phyloP scores from a whole-genome alignment of 2,329 filamentous ascomycete genomes.

The Hymenotorrendiella dingleyae region DNA sequence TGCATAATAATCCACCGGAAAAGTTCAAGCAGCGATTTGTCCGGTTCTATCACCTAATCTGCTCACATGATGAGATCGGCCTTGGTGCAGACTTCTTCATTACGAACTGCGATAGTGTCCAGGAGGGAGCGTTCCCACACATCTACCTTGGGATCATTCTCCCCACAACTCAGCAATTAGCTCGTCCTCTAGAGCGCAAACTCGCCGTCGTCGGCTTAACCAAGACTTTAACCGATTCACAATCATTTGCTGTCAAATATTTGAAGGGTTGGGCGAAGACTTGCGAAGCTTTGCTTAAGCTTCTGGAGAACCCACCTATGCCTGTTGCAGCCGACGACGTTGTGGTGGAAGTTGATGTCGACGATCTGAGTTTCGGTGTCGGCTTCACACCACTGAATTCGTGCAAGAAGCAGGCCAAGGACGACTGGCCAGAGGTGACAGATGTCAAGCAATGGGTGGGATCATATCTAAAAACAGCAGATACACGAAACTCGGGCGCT shows the following conservation, averaged over 20 bases:
- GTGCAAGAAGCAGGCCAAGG: conserved; percentile 65
- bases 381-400: conserved; percentile 93
- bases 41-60: conserved; percentile 90
- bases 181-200: conserved; percentile 85
- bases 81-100: conserved; percentile 92
- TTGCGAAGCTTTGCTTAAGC: conserved; percentile 79
- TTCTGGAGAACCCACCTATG: conserved; percentile 80
- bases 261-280: conserved; percentile 89
- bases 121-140: conserved; percentile 71
- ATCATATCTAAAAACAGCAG: conserved; percentile 60
- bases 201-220: conserved; percentile 88
- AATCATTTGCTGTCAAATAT: conserved; percentile 75
- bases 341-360: conserved; percentile 82
- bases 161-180: conserved; percentile 81
- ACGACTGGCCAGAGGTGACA: conserved; percentile 81
- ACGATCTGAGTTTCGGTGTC: conserved; percentile 90
- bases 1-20: conserved; percentile 61
- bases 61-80: conserved; percentile 63
- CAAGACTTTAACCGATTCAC: conserved; percentile 82
- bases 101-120: conserved; percentile 72
- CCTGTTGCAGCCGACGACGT: conserved; percentile 64
- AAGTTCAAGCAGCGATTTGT: conserved; percentile 82
- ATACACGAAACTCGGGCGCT: conserved; percentile 64
- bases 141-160: conserved; percentile 86
- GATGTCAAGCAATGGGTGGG: conserved; percentile 75